Evolutionary conservation across 140 eudicot species (phyloP), one percentile per base, ranked within the genome.

Genomic region (Anethum foeniculum): DNA sequence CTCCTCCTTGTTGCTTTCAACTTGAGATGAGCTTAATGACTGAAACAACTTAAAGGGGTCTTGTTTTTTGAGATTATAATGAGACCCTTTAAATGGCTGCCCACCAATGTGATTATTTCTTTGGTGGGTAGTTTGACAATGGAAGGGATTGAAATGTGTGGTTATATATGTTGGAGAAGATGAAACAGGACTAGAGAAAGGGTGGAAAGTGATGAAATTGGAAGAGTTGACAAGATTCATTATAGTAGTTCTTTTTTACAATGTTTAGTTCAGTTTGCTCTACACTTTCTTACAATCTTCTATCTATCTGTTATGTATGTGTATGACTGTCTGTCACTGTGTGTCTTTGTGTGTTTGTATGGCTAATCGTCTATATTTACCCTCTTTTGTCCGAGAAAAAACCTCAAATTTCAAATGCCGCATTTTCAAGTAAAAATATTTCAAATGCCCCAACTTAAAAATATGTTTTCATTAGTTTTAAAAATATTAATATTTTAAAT

Each of bases 1-100:
- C 64, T 84, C 81, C 34, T 30, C 77, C 39, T 30, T 44, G 21
- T 56, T 77, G 71, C n/a, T 78, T 68, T 85, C 79, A 39, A 75
- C 71, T 65, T 54, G 39, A 51, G 80, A 47, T 58, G 80, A 54
- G 52, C 27, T 44, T 51, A 60, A n/a, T 18, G 87, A 78, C 36
- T 44, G 64, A 39, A 65, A 69, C 30, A 48, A 28, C 60, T 47
- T 75, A 12, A 21, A 6, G 78, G 58, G 54, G 30, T 74, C 23
- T n/a, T 15, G 78, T 9, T 74, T 74, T 44, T 74, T 43, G 44
- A 68, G 74, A 6, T 68, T 68, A 32, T 68, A 68, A 1, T 34
- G 1, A 68, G 21, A 13, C 74, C 74, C 74, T 34, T 28, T 21
- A 13, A 68, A 68, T 68, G 41, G 74, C 41, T 32, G 9, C 23